Evolutionary conservation across 176 grass and related monocot genomes (phyloP).

Genomic region (Microstegium vimineum): DNA sequence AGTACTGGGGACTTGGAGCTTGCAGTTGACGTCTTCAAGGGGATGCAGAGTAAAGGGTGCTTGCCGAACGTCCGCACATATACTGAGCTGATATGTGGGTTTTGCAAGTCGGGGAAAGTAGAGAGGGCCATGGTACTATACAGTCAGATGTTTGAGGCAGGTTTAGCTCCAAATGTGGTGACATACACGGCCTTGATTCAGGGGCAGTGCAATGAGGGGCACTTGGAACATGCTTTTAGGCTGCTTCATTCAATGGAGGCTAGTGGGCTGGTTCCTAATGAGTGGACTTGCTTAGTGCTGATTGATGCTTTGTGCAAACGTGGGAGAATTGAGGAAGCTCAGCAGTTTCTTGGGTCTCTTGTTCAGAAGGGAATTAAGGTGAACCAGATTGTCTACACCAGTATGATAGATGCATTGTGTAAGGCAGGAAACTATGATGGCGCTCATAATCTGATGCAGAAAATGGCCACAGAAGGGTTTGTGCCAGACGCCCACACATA

Average conservation of each 20-base stretch:
- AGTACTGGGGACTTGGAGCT: conserved; percentile 49
- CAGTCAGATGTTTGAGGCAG: conserved; percentile 56
- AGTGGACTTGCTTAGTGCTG: conserved; percentile 83
- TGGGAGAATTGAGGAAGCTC: conserved; percentile 57
- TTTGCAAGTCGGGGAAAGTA: conserved; percentile 63
- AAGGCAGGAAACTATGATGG: conserved; percentile 47
- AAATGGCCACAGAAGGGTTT: conserved; percentile 46
- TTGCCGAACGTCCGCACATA: conserved; percentile 56
- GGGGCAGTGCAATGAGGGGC: conserved; percentile 61
- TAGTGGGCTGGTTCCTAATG: conserved; percentile 51
- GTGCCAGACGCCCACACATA: conserved; percentile 56
- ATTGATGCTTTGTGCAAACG: conserved; percentile 66
- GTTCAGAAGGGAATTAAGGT: conserved; percentile 45
- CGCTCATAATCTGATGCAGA: conserved; percentile 50
- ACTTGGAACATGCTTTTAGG: conserved; percentile 58
- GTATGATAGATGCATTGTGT: conserved; percentile 70
- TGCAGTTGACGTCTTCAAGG: conserved; percentile 42
- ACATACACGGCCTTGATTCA: conserved; percentile 83
- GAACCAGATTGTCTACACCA: conserved; percentile 57
- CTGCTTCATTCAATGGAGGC: conserved; percentile 66
- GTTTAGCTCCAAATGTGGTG: conserved; percentile 56
- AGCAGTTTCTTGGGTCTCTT: conserved; percentile 58
- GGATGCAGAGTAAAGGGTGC: conserved; percentile 53
- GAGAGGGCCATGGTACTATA: conserved; percentile 75
- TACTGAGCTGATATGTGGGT: conserved; percentile 67